Percentiles rank a stretch among this genome's conserved stretches.
Evolutionary conservation across 2,329 filamentous ascomycete species (phyloP).

Genomic region (Trichoderma asperellum): DNA sequence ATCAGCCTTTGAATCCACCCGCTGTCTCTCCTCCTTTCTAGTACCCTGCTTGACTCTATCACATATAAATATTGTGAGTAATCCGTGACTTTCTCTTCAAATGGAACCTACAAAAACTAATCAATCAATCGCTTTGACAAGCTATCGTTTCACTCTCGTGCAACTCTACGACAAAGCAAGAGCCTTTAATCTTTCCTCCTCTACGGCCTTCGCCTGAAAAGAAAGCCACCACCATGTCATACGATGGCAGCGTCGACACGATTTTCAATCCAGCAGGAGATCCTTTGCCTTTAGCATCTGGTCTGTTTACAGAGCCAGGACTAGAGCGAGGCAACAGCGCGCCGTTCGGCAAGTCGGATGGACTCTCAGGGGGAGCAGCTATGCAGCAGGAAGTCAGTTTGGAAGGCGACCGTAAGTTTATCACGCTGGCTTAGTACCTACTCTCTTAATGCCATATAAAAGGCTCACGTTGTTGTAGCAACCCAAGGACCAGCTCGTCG

Average conservation of each 20-base stretch:
- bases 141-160: not conserved
- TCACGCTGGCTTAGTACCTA: accelerated
- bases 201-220: not conserved
- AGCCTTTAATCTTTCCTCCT: not conserved
- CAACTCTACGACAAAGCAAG: not conserved
- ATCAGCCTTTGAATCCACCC: not conserved
- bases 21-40: not conserved
- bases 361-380: not conserved
- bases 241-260: not conserved
- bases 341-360: not conserved
- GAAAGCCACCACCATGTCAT: not conserved
- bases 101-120: not conserved
- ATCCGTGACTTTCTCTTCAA: not conserved
- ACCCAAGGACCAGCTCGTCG: not conserved
- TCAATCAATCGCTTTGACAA: not conserved
- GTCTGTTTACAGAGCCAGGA: not conserved
- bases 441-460: not conserved
- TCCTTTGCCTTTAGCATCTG: not conserved
- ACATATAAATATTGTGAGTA: not conserved
- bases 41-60: not conserved
- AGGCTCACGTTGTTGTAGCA: not conserved
- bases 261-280: not conserved
- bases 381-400: not conserved
- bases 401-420: not conserved
- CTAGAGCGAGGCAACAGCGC: not conserved